Percentiles rank a stretch among this genome's conserved stretches.
Conservation (phyloP, 2,329 filamentous ascomycete species). For the Penicillium sp. region DNA sequence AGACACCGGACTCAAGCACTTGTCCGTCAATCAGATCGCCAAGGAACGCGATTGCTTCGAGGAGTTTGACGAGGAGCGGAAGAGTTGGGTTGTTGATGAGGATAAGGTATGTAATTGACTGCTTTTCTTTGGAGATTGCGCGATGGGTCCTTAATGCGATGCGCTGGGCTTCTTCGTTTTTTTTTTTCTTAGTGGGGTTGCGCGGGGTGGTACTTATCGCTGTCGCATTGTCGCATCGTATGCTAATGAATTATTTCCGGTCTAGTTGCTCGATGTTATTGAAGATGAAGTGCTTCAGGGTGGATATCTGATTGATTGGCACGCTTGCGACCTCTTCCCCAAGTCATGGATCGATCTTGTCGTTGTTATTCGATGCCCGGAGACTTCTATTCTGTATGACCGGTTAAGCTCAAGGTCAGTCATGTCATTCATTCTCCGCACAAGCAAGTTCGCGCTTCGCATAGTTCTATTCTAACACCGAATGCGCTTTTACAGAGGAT, state of each 20-base stretch:
- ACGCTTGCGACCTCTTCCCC: constrained; percentile 94
- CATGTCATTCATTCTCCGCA: background rate
- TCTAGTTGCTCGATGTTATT: constrained; percentile 78
- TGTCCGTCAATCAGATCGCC: constrained; percentile 89
- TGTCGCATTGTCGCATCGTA: background rate
- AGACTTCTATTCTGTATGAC: constrained; percentile 83
- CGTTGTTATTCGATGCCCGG: constrained; percentile 79
- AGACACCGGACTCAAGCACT: constrained; percentile 76
- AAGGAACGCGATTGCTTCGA: constrained; percentile 89
- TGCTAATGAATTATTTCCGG: background rate
- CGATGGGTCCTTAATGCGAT: background rate
- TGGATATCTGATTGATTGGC: constrained; percentile 95
- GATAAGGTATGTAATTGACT: constrained; percentile 71
- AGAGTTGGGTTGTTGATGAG: constrained; percentile 93
- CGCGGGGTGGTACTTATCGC: background rate
- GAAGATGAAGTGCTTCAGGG: constrained; percentile 80
- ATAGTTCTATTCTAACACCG: too few relatives aligned
- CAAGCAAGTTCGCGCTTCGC: background rate
- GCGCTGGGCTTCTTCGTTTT: constrained; percentile 2
- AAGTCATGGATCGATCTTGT: constrained; percentile 94
- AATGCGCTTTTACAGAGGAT: constrained; percentile 62
- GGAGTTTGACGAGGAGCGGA: constrained; percentile 81
- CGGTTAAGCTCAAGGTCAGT: constrained; percentile 73
- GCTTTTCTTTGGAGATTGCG: background rate
- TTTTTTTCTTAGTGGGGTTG: constrained; percentile 8